A percentile compares a stretch with the other conserved stretches of the same genome.
These are phyloP conservation scores for Zygosaccharomyces pseudorouxii DNA, from an alignment of 805 yeast genomes.

Conservation along the genomic window DNA sequence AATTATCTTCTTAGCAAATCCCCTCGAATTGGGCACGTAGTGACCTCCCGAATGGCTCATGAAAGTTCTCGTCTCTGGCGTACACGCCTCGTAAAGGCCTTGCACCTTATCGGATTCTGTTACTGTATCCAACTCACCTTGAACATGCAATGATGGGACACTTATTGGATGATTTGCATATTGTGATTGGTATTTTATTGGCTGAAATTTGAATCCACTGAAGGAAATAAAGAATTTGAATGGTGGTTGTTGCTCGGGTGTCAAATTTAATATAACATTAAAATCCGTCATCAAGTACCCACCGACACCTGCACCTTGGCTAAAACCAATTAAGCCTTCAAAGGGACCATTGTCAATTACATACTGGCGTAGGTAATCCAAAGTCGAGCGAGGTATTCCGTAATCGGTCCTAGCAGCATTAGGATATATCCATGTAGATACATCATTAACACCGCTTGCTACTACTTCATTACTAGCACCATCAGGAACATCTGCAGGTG, in stretches of 20 bases:
- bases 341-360: conserved; percentile 64
- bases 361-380: conserved; percentile 42
- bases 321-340: conserved; percentile 82
- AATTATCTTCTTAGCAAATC: conserved; percentile 34
- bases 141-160: conserved; percentile 62
- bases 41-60: conserved; percentile 94
- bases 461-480: conserved; percentile 33
- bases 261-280: conserved; percentile 40
- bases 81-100: conserved; percentile 50
- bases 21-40: conserved; percentile 81
- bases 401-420: conserved; percentile 39
- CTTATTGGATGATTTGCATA: conserved; percentile 29
- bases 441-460: conserved; percentile 27
- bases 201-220: conserved; percentile 52
- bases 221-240: conserved; percentile 70
- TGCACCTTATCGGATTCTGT: conserved; percentile 68
- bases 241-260: conserved; percentile 39
- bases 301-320: conserved; percentile 92
- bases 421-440: conserved; percentile 64
- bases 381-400: conserved; percentile 34
- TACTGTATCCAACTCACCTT: conserved; percentile 87
- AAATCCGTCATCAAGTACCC: conserved; percentile 57
- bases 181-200: conserved; percentile 29
- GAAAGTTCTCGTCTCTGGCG: conserved; percentile 40
- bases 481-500: conserved; percentile 60